Evolutionary conservation across 176 grass and related monocot genomes (phyloP), one percentile per base, ranked within the genome.

Genomic region (Saccharum officinarum): DNA sequence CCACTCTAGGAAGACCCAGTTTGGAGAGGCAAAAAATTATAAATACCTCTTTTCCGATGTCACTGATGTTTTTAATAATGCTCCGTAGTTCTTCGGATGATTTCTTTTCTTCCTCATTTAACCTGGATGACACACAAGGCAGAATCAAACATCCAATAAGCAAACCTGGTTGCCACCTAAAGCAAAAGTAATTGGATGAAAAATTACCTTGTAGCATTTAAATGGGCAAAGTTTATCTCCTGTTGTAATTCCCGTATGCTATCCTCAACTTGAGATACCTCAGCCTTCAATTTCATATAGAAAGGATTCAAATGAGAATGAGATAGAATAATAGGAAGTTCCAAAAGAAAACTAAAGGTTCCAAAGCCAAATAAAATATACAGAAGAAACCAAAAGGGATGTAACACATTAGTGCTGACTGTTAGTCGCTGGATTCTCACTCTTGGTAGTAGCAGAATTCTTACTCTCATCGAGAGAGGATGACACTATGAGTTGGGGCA

Each of bases 141-240:
- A 54, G 36, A 60, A 81, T 89, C 23, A 84, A 81, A 72, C 25
- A 61, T 87, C 50, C 15, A 81, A 79, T 12, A 88, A 66, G 26
- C 26, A 76, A 54, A 54, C 28, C 16, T 55, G 17, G 31, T 40
- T 81, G 17, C 4, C 36, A 79, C 17, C 69, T 54, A 81, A 52
- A 79, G 22, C 57, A 91, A 34, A 75, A 57, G 46, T 25, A 85
- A 87, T 54, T 4, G 33, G 15, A 39, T 13, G 55, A 64, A 8
- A n/a, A 77, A 47, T 64, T n/a, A 98, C 96, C 91, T 98, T 87
- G 76, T 79, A 71, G 93, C 77, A 87, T 49, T 90, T 78, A 50
- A 88, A 80, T 38, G 47, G 86, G 65, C 74, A 79, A 15, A 46
- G 65, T 92, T 79, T 81, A 95, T 90, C 38, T 95, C 89, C 73